phyloP scores from a whole-genome alignment of 768 basidiomycete species.

The Leccinum sublutescens region DNA sequence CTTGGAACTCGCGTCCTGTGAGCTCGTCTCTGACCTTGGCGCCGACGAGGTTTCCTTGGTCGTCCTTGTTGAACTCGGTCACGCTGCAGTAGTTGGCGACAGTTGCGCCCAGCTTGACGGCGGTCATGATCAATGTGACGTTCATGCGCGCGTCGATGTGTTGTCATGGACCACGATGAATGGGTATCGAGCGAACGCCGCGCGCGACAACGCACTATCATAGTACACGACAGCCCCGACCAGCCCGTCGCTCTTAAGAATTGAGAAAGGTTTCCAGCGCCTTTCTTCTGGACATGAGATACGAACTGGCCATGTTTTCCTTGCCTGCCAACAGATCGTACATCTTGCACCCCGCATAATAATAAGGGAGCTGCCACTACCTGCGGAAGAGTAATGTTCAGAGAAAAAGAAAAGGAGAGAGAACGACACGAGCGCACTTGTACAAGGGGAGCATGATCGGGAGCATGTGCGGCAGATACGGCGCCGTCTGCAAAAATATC shows the following conservation, averaged over 20 bases:
- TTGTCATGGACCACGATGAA: constrained; percentile 58
- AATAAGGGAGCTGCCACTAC: constrained; percentile 26
- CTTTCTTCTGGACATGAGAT: no score
- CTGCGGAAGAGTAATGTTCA: constrained; percentile 32
- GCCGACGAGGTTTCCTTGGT: constrained; percentile 61
- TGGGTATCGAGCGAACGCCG: background rate
- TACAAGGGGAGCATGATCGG: constrained; percentile 98
- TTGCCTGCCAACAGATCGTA: no score
- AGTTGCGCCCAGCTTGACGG: constrained; percentile 86
- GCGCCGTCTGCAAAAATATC: constrained; percentile 94
- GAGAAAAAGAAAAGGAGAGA: constrained; percentile 7
- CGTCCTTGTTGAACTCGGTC: constrained; percentile 67
- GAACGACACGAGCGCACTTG: constrained; percentile 50
- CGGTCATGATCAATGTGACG: constrained; percentile 90
- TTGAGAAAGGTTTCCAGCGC: constrained; percentile 39
- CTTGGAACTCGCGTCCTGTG: constrained; percentile 78
- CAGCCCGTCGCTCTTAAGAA: constrained; percentile 89
- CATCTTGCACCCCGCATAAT: no score
- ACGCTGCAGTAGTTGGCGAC: constrained; percentile 92
- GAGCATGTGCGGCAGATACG: constrained; percentile 88
- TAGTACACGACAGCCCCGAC: constrained; percentile 97
- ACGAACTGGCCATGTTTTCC: no score
- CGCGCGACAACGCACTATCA: constrained; percentile 59
- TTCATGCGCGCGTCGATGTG: constrained; percentile 99
- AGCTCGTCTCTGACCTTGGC: constrained; percentile 79